Percentiles rank a stretch among this genome's conserved stretches.
phyloP scores from a whole-genome alignment of 257 asterid species.

The Petunia secreta region DNA sequence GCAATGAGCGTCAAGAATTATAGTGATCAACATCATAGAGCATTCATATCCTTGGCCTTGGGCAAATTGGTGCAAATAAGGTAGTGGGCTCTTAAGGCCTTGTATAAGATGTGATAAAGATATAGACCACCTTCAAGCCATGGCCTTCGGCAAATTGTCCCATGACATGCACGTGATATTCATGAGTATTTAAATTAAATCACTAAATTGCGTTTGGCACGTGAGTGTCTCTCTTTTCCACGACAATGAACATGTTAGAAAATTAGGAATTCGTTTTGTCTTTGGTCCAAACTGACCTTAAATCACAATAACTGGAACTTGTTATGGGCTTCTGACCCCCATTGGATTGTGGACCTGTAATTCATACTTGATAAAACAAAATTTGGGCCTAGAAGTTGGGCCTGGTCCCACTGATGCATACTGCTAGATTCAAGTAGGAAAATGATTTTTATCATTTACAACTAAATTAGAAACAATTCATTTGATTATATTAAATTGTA shows the following conservation, averaged over 20 bases:
- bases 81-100: background rate
- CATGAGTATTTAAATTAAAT: background rate
- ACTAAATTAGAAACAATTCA: too few species aligned
- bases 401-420: constrained; percentile 11
- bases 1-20: too few species aligned
- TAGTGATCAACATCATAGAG: too few species aligned
- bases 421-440: background rate
- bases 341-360: constrained; percentile 7
- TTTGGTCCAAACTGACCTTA: background rate
- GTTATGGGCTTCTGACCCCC: constrained; percentile 17
- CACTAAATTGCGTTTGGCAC: background rate
- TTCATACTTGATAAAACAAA: background rate
- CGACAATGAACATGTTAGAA: background rate
- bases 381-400: constrained; percentile 14
- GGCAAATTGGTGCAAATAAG: too few species aligned
- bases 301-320: background rate
- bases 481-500: too few species aligned
- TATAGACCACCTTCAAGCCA: background rate
- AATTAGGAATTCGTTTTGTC: background rate
- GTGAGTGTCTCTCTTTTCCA: background rate
- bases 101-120: background rate
- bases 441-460: background rate
- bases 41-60: too few species aligned
- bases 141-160: background rate
- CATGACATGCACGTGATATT: background rate